phyloP scores from a whole-genome alignment of 768 basidiomycete genomes.

The Leccinum ochraceum region DNA sequence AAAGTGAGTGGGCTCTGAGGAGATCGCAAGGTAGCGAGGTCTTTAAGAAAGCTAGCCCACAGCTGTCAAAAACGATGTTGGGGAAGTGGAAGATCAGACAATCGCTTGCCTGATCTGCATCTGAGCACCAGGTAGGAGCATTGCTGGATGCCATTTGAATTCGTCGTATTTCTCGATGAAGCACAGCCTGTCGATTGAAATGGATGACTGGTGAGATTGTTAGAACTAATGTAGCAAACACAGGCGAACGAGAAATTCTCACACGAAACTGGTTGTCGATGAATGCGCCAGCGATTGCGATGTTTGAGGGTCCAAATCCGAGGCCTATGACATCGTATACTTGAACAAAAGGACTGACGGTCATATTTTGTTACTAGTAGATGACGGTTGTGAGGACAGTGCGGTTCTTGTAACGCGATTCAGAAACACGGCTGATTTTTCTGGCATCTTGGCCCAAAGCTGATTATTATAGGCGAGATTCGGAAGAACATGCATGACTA shows the following conservation, averaged over 20 bases:
- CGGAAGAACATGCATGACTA: not conserved
- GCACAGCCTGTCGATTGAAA: slow-evolving; percentile 34
- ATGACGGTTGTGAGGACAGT: not conserved
- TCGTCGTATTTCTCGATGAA: slow-evolving; percentile 50
- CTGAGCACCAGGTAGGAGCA: slow-evolving; percentile 50
- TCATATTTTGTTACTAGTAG: slow-evolving; percentile 5
- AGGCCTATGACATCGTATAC: slow-evolving; percentile 49
- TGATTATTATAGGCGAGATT: not conserved
- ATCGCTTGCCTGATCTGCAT: slow-evolving; percentile 53
- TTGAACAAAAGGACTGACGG: not conserved
- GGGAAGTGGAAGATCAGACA: not conserved
- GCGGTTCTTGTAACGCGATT: not conserved
- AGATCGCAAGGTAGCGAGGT: slow-evolving; percentile 52
- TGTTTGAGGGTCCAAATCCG: slow-evolving; percentile 55
- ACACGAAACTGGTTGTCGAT: slow-evolving; percentile 38
- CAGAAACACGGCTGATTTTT: not conserved
- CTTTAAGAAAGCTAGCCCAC: slow-evolving; percentile 47
- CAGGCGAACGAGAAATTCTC: slow-evolving; percentile 6
- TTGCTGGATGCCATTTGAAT: slow-evolving; percentile 58
- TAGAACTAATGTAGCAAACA: not conserved
- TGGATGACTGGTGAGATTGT: slow-evolving; percentile 10
- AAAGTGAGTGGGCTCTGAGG: slow-evolving; percentile 55
- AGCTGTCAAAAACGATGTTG: slow-evolving; percentile 4
- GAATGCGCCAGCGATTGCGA: slow-evolving; percentile 51
- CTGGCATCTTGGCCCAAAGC: not conserved